These are phyloP conservation scores for Phalaenopsis hybrid DNA, from an alignment of 116 monocot genomes.

Conservation along the genomic window DNA sequence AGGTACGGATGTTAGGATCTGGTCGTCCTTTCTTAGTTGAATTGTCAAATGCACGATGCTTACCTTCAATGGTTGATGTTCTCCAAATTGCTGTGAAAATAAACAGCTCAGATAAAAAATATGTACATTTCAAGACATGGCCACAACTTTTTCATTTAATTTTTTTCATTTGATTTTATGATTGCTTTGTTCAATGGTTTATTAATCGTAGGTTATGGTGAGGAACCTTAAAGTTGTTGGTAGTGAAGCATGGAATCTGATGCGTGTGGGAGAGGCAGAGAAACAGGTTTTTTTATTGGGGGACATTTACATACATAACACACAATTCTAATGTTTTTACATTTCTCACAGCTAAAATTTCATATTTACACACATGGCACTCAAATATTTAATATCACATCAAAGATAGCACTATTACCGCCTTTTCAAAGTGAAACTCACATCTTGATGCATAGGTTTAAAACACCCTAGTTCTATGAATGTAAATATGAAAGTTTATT, in stretches of 20 bases:
- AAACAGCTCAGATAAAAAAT: constrained; percentile 53
- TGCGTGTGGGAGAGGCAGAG: constrained; percentile 96
- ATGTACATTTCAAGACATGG: constrained; percentile 35
- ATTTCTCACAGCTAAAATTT: too few relatives aligned
- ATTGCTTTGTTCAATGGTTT: neutral
- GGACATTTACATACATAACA: too few relatives aligned
- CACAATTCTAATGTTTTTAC: too few relatives aligned
- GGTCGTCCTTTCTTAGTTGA: constrained; percentile 95
- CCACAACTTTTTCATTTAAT: neutral
- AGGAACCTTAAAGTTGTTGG: constrained; percentile 66
- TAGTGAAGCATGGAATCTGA: constrained; percentile 71
- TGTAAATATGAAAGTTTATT: too few relatives aligned
- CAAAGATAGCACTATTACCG: too few relatives aligned
- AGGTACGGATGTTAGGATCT: constrained; percentile 97
- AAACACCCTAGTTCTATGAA: too few relatives aligned
- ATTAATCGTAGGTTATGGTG: constrained; percentile 47
- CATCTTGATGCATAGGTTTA: too few relatives aligned
- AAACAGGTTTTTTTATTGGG: constrained; percentile 59
- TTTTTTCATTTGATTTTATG: constrained; percentile 7
- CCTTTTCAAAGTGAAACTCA: too few relatives aligned
- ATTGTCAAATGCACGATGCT: constrained; percentile 59
- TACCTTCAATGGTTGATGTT: constrained; percentile 44
- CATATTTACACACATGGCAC: too few relatives aligned
- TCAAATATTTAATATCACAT: too few relatives aligned
- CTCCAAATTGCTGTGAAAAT: constrained; percentile 59